These are phyloP conservation scores for Solanum sejunctum DNA, from an alignment of 257 asterid genomes.

Conservation along the genomic window DNA sequence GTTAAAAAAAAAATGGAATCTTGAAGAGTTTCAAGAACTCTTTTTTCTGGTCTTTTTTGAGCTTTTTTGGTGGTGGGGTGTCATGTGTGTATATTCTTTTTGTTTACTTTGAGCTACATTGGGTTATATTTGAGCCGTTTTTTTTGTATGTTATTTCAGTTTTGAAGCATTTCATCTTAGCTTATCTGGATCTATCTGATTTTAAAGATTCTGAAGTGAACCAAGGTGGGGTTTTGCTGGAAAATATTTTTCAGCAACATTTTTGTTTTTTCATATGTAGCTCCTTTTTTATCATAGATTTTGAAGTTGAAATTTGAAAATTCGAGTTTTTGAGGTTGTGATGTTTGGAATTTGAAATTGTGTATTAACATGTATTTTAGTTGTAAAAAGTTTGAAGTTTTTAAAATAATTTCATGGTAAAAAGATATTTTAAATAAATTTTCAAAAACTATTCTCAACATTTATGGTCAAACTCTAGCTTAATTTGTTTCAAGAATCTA, in stretches of 20 bases:
- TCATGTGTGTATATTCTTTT: constrained; percentile 4
- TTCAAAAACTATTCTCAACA: no score
- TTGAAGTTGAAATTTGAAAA: neutral
- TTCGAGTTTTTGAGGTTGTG: neutral
- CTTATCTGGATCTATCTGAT: constrained; percentile 1
- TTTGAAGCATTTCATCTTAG: neutral
- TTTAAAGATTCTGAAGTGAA: neutral
- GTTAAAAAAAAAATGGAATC: constrained; percentile 6
- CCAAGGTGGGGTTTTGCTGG: neutral
- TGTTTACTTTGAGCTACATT: neutral
- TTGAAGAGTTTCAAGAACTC: constrained; percentile 1
- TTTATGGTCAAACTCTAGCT: neutral
- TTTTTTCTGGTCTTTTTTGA: constrained; percentile 3
- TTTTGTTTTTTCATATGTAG: neutral
- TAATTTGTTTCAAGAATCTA: neutral
- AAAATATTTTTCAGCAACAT: neutral
- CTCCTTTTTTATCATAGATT: neutral
- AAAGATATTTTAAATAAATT: no score
- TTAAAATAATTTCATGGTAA: no score
- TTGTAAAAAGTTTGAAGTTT: neutral
- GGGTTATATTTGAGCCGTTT: neutral
- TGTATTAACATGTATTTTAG: neutral
- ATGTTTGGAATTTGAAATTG: neutral
- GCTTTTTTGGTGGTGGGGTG: neutral
- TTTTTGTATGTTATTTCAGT: neutral